Evolutionary conservation across 805 yeast species (phyloP).

Genomic region (Wickerhamiella spandovensis): DNA sequence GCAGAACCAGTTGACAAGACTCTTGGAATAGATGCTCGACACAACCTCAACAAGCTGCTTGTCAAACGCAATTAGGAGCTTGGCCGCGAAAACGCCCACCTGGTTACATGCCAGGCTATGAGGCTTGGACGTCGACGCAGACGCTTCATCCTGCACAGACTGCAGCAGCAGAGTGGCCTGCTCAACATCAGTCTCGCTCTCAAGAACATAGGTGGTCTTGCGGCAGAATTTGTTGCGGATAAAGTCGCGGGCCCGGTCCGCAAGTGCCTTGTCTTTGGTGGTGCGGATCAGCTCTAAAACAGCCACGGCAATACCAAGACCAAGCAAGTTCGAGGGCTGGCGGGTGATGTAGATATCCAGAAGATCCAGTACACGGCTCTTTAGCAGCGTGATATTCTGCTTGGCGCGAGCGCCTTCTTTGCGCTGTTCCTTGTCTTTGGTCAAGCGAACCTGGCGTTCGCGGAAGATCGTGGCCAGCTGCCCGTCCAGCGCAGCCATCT

Average conservation of each 20-base stretch:
- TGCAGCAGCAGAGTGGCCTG: constrained; percentile 16
- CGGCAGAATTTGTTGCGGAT: constrained; percentile 31
- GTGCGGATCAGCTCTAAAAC: constrained; percentile 45
- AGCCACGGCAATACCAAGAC: constrained; percentile 37
- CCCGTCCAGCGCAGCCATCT: constrained; percentile 87
- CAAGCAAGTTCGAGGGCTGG: constrained; percentile 25
- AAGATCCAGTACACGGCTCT: constrained; percentile 64
- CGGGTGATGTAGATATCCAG: constrained; percentile 46
- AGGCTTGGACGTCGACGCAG: constrained; percentile 34
- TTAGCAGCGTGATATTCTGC: constrained; percentile 65
- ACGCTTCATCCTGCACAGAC: constrained; percentile 28
- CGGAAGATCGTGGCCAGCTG: constrained; percentile 73
- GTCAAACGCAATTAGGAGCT: constrained; percentile 31
- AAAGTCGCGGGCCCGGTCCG: constrained; percentile 62
- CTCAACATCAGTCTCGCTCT: constrained; percentile 15
- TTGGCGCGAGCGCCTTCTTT: constrained; percentile 65
- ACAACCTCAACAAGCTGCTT: constrained; percentile 28
- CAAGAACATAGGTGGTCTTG: constrained; percentile 10
- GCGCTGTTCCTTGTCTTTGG: constrained; percentile 40
- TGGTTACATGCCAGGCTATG: constrained; percentile 48
- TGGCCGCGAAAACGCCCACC: constrained; percentile 51
- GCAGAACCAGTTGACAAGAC: constrained; percentile 50
- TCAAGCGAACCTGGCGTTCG: constrained; percentile 59
- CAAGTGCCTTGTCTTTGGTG: constrained; percentile 58
- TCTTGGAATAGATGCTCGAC: constrained; percentile 40